Percentiles rank a stretch among this genome's conserved stretches.
phyloP scores from a whole-genome alignment of 1,139 yeast species.

The Zygosaccharomyces pseudobailii region DNA sequence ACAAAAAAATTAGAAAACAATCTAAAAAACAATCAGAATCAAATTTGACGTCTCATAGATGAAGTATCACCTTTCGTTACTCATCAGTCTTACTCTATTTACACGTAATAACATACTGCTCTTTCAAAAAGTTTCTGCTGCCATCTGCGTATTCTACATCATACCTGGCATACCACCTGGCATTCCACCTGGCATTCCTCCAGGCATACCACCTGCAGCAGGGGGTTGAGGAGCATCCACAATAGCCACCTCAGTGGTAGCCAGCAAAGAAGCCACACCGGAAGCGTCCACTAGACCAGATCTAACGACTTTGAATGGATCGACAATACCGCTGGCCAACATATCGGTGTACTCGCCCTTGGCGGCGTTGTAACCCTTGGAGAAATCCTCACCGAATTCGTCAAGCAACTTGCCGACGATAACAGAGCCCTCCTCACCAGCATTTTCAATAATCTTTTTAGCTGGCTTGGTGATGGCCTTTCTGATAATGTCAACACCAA shows the following conservation, averaged over 20 bases:
- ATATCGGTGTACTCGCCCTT: constrained; percentile 93
- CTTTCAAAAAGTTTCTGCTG: neutral
- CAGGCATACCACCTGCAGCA: constrained; percentile 61
- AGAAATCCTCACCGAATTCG: constrained; percentile 80
- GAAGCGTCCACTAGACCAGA: constrained; percentile 96
- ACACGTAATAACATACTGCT: neutral
- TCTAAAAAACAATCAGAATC: neutral
- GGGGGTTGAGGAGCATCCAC: constrained; percentile 95
- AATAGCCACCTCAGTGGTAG: constrained; percentile 98
- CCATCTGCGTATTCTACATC: constrained; percentile 17
- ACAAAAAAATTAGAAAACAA: neutral
- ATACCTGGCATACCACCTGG: constrained; percentile 46
- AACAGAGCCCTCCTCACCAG: constrained; percentile 98
- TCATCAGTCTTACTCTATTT: constrained; percentile 5
- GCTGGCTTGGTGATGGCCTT: constrained; percentile 98
- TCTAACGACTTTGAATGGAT: constrained; percentile 98
- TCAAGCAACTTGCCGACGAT: constrained; percentile 89
- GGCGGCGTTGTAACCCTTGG: constrained; percentile 90
- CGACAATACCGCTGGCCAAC: constrained; percentile 97
- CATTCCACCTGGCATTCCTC: constrained; percentile 61
- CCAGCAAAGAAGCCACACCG: constrained; percentile 96
- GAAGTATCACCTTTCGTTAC: neutral
- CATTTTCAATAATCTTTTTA: constrained; percentile 93
- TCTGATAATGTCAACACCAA: constrained; percentile 94
- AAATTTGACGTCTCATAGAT: neutral